Base-by-base conservation (phyloP, 805 yeast species). In the Metschnikowia kunwiensis region DNA sequence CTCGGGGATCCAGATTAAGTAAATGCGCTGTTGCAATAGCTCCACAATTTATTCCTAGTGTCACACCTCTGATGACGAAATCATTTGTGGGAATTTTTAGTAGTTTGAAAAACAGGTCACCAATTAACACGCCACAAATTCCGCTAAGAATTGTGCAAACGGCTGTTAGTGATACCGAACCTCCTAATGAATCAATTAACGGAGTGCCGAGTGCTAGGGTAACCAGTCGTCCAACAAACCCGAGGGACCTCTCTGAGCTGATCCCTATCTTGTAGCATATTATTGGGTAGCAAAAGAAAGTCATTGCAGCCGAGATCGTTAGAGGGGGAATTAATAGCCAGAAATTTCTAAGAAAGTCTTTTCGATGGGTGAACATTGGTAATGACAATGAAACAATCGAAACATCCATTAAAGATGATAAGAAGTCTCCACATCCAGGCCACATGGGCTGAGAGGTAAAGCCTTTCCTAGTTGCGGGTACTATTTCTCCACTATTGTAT, bases 341-440 rank as follows among this genome's bases (percentile, higher is more conserved):
- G 45, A 78, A 80, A 50, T 82, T 81, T 33, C 69, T 68, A 19
- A 64, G 57, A 43, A 85, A 70, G 49, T 84, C 94, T 11, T 59
- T 60, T 32, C 93, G 61, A 58, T 82, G 84, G 7, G 82, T 75
- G 57, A 73, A 85, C 86, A 85, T 82, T 3, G 95, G 88, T 33
- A 85, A 60, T 15, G 89, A 75, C 27, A 85, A 65, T 1, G 91
- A 75, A 1, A 82, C 88, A 57, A 85, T 85, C 2, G 87, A 76
- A 7, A 82, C 72, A 50, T 84, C 93, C 82, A 85, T 80, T 46
- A 84, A 57, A 0, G 88, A 73, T 5, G 79, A 55, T 25, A 85
- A 67, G 12, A 85, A 65, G 53, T 85, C 94, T 2, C 95, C 95
- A 10, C 89, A 85, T 0, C 95, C 95, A 1, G 94, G 93, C 74